Percentiles rank a stretch among this genome's conserved stretches.
phyloP scores from a whole-genome alignment of 352 stramenopile species.

The Pelagophyceae sp. region DNA sequence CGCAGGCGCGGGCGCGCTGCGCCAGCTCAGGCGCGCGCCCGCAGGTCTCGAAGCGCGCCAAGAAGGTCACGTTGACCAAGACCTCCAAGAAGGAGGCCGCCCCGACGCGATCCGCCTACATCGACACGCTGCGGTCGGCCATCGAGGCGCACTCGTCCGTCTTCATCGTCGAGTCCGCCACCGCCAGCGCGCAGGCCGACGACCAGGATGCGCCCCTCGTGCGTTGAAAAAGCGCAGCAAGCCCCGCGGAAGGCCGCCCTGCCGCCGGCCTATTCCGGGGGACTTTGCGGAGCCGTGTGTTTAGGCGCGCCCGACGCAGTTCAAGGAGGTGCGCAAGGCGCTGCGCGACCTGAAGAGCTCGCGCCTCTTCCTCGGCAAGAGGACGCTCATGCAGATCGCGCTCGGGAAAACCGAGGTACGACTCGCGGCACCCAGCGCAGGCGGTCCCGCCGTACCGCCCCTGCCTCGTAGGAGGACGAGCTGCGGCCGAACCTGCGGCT shows the following conservation, averaged over 20 bases:
- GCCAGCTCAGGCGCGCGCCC: too few relatives aligned
- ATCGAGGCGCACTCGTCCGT: neutral
- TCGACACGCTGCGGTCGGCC: neutral
- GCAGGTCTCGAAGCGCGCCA: constrained; percentile 2
- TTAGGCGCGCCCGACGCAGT: neutral
- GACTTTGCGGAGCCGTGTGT: too few relatives aligned
- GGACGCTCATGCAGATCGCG: neutral
- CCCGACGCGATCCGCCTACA: neutral
- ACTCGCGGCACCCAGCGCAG: too few relatives aligned
- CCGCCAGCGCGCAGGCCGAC: too few relatives aligned
- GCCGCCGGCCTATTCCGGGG: too few relatives aligned
- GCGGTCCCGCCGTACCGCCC: too few relatives aligned
- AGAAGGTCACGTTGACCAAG: constrained; percentile 9
- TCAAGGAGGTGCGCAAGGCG: neutral
- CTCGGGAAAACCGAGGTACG: neutral
- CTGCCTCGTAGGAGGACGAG: constrained; percentile 8
- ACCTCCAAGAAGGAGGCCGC: neutral
- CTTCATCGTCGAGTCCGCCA: neutral
- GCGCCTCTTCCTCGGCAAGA: neutral
- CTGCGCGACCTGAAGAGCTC: neutral
- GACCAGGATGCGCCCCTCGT: too few relatives aligned
- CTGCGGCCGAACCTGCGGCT: neutral
- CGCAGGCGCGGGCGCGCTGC: too few relatives aligned
- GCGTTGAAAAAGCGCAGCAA: too few relatives aligned
- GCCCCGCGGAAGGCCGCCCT: too few relatives aligned